Evolutionary conservation across 371 early-diverging fungal species (phyloP), one percentile per base, ranked within the genome.

Genomic region (Mucor circinelloides): DNA sequence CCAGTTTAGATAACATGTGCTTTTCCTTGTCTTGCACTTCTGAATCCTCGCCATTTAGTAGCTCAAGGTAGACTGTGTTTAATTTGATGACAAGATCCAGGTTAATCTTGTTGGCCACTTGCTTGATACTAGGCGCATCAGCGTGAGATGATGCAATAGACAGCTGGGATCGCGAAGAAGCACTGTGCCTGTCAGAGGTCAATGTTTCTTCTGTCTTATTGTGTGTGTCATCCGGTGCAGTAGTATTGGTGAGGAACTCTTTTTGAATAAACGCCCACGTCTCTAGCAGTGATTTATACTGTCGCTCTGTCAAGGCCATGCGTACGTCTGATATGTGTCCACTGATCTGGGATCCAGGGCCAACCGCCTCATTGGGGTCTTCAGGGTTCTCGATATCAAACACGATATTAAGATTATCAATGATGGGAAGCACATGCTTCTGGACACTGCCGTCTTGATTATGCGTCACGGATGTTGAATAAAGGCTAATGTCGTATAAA

Each of bases 401-500:
- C 10, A 81, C 72, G 32, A 95, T 85, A 70, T 93, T 89, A 6
- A 96, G 86, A 73, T 96, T 90, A 50, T 95, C 92, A 30, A 97
- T 87, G 55, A 97, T 92, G 58, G 93, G 88, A 28, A 92, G 75
- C 27, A 66, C 72, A 65, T 87, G 87, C 5, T 72, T 69, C 9
- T 28, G 7, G 4, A 15, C 2, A 62, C 74, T 44, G 12, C 28
- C 48, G 6, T 19, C 15, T 2, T 36, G 66, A 19, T 75, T 67
- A 1, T 59, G 60, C n/a, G 68, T 68, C 5, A 72, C 72, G 57
- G 90, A 84, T 28, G 71, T 69, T 0, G 94, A 92, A n/a, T 80
- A 73, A 0, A 94, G 70, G 55, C 85, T 85, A 72, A 94, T 90
- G 6, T 89, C 85, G 60, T 80, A 80, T n/a, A 96, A 81, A 4